Evolutionary conservation across 208 protist species (phyloP).

Genomic region (Leishmania guyanensis): DNA sequence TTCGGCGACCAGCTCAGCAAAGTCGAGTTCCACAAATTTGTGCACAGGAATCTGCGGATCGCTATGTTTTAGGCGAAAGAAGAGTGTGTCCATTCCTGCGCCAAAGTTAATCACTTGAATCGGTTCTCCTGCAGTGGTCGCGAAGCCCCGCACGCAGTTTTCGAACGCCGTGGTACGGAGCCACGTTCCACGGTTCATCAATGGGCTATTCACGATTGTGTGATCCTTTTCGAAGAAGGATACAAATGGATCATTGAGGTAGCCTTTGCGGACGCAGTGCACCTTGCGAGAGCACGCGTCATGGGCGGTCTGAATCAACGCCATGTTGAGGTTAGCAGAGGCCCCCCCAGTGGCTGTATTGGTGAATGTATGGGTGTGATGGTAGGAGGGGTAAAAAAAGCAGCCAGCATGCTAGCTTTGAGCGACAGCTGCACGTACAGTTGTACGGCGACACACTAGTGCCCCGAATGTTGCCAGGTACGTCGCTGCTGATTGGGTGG

Average conservation of each 20-base stretch:
- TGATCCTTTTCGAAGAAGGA: constrained; percentile 75
- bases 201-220: constrained; percentile 89
- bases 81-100: constrained; percentile 89
- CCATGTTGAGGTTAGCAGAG: constrained; percentile 40
- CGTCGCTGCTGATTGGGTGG: neutral
- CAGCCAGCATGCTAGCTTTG: neutral
- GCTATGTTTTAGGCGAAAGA: constrained; percentile 78
- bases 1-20: constrained; percentile 77
- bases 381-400: neutral
- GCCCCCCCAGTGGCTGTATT: neutral
- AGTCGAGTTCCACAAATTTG: constrained; percentile 83
- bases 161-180: constrained; percentile 86
- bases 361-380: neutral
- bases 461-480: neutral
- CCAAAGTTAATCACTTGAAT: constrained; percentile 91
- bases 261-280: constrained; percentile 83
- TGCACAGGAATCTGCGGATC: constrained; percentile 55
- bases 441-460: neutral
- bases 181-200: constrained; percentile 93
- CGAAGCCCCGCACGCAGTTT: constrained; percentile 69
- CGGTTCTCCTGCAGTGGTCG: constrained; percentile 33
- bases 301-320: constrained; percentile 84
- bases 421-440: neutral
- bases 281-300: constrained; percentile 90
- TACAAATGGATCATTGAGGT: constrained; percentile 89